phyloP scores from a whole-genome alignment of 805 yeast species.

The Starmerella apis region DNA sequence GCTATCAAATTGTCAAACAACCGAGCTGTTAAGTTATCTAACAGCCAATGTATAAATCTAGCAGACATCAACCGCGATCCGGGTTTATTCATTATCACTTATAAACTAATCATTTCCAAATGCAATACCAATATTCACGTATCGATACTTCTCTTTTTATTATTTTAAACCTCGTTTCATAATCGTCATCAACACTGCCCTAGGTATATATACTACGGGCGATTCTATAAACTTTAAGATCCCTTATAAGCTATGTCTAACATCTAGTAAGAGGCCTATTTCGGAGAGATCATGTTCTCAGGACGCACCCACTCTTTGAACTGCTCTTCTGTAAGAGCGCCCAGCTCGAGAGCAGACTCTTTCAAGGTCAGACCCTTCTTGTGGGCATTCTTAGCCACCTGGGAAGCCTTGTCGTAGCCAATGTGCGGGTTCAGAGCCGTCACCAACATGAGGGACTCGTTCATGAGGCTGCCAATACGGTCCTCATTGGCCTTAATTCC shows the following conservation, averaged over 20 bases:
- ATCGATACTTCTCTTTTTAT: too few species aligned
- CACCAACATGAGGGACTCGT: constrained; percentile 94
- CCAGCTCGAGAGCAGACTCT: constrained; percentile 86
- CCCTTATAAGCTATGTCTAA: not conserved
- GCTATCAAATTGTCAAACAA: too few species aligned
- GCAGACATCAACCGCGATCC: too few species aligned
- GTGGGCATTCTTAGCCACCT: constrained; percentile 98
- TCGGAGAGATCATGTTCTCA: constrained; percentile 94
- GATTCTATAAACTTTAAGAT: not conserved
- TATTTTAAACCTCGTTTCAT: too few species aligned
- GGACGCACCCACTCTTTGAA: constrained; percentile 97
- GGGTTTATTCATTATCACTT: too few species aligned
- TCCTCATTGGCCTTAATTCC: constrained; percentile 84
- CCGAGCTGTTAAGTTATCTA: too few species aligned
- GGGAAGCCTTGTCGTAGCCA: constrained; percentile 94
- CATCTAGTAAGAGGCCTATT: constrained; percentile 24
- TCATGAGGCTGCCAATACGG: constrained; percentile 75
- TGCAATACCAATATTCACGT: too few species aligned
- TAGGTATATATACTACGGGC: not conserved
- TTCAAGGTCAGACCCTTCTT: constrained; percentile 93
- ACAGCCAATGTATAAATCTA: too few species aligned
- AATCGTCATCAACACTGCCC: not conserved
- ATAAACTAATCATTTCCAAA: too few species aligned
- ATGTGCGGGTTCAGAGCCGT: constrained; percentile 98
- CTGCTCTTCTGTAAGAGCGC: constrained; percentile 71